Evolutionary conservation across 176 grass and related monocot species (phyloP), one percentile per base, ranked within the genome.

Genomic region (Ensete ventricosum): DNA sequence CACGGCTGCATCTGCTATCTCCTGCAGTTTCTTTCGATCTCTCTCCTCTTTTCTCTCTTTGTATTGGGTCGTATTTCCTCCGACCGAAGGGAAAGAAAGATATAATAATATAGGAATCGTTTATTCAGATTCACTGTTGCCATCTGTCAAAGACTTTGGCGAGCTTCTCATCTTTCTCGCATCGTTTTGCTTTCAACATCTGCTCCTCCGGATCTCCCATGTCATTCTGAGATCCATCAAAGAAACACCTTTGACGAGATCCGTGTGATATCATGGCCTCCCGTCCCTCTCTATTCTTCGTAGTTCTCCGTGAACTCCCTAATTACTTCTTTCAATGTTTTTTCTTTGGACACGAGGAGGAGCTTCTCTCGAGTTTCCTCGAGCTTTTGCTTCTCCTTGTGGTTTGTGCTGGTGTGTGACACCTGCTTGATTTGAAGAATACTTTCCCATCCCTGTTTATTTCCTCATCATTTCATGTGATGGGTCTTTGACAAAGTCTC

Each of bases 391-490:
- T 70, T 48, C 27, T 49, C 19, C 67, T 49, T 70, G 3, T 70
- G 27, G 14, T 70, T 51, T 50, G 27, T 49, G 27, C 67, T 20
- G 34, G 0, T 43, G 34, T 6, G 5, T 6, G 34, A 43, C 34
- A 49, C 43, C 34, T 51, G 48, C n/a, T n/a, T 23, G 50, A 72
- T 11, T 72, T 14, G 50, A 21, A 62, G 57, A 14, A 52, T 8
- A 53, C 50, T 22, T 52, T 51, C 34, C 2, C 11, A 14, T 52
- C 50, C 69, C 3, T 71, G 17, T 51, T 53, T 72, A 22, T 9
- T 9, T 52, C n/a, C 43, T 72, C 50, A 16, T 72, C n/a, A 72
- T 72, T 72, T 72, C 69, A 72, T 72, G 69, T 72, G 69, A 22
- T 53, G 19, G n/a, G 51, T 72, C 11, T 53, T 52, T 11, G 14